These are phyloP conservation scores for Pythium vanterpoolii DNA, from an alignment of 352 stramenopile species.

Conservation along the genomic window DNA sequence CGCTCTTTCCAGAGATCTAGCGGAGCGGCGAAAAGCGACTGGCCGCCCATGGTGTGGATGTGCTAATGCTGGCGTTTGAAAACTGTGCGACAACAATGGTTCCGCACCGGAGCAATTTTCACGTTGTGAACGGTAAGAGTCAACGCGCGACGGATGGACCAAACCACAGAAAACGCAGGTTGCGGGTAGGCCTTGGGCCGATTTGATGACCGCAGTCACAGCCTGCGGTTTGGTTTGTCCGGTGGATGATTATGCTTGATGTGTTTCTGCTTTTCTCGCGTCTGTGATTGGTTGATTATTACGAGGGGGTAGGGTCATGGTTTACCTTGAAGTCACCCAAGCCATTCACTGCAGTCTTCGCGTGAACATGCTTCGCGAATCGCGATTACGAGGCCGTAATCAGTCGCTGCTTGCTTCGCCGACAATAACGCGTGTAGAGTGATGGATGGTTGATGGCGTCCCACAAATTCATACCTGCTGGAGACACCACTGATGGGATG, in stretches of 20 bases:
- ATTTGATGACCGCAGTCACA: neutral
- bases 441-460: slow-evolving; percentile 11
- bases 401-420: neutral
- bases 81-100: neutral
- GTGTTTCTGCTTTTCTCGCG: slow-evolving; percentile 3
- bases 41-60: slow-evolving; percentile 7
- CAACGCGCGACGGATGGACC: neutral
- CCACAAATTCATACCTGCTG: no score
- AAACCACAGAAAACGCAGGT: slow-evolving; percentile 7
- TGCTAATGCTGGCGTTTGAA: neutral
- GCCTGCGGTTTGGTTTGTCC: neutral
- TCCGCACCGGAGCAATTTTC: slow-evolving; percentile 8
- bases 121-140: neutral
- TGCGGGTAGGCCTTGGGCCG: neutral
- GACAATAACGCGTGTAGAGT: neutral
- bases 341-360: slow-evolving; percentile 9
- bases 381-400: slow-evolving; percentile 16
- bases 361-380: slow-evolving; percentile 11
- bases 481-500: slow-evolving; percentile 14
- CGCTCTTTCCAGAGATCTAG: slow-evolving; percentile 31
- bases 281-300: slow-evolving; percentile 10
- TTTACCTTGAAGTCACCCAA: slow-evolving; percentile 23
- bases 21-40: slow-evolving; percentile 13
- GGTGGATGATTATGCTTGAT: slow-evolving; percentile 14
- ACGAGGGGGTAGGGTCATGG: neutral